Base-by-base conservation (phyloP, 2,329 filamentous ascomycete genomes). In the Dactylonectria macrodidyma region DNA sequence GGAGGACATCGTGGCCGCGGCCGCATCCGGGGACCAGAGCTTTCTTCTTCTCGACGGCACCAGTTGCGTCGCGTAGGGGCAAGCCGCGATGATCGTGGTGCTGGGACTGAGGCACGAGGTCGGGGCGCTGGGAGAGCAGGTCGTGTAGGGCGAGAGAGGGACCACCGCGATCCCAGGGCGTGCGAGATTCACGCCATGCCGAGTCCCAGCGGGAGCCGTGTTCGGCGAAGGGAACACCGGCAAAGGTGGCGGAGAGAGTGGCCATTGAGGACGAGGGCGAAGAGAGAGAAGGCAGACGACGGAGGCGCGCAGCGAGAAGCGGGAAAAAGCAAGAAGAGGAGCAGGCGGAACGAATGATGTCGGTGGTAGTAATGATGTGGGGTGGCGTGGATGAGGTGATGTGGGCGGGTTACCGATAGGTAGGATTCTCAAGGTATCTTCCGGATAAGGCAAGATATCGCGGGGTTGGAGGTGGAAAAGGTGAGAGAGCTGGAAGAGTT, bases 1-100 rank as follows among this genome's bases (percentile, higher is more conserved):
- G 84, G 10, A 94, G 84, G 2, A 94, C 92, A 81, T 97, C 95
- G 76, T 96, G 92, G 5, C 94, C 95, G 54, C 89, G 88, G 0
- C 94, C 95, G 80, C 94, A 97, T 5, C 94, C 94, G 0, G 94
- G 93, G 0, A 97, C 92, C 9, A 97, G 84, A 1, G 91, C 94
- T 41, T 74, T 78, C 41, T 73, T 72, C 55, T 76, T 76, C 55
- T 73, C 57, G 46, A 77, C 73, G 47, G 69, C 66, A 57, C 76
- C 74, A 41, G 66, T 44, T 30, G 69, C 59, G 38, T 75, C 68
- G 36, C 74, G 75, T 12, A 78, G 66, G 36, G 70, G 72, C 51
- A 76, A 73, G 34, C 79, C 79, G 50, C 78, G 73, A 61, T 73
- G 68, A 63, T 81, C 75, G 65, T 76, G 72, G 50, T 78, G 63